Base-by-base conservation (phyloP, 2,329 filamentous ascomycete species). In the Curvularia sp. region DNA sequence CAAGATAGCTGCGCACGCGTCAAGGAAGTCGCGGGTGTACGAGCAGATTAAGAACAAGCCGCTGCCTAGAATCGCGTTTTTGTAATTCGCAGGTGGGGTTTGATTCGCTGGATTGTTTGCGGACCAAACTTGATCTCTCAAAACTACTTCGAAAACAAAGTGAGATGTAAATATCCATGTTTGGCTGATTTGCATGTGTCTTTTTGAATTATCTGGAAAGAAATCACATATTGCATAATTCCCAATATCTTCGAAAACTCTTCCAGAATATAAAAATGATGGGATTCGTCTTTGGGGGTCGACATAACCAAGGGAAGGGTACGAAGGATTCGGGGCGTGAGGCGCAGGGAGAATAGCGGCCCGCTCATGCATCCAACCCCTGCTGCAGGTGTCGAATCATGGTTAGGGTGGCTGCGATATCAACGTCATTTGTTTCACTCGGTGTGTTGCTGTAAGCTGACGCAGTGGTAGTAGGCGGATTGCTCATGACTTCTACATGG, bases 11-110 rank as follows among this genome's bases (percentile, higher is more conserved):
- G 61, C 35, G 33, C 10, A 4, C 4, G 47, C 13, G 12, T 20
- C 33, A 12, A 61, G 22, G 24, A 61, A 53, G 52, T 60, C 53
- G 18, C 55, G 52, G 57, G 57, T 55, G 41, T 67, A 58, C 38
- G 64, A 72, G 2, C 62, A 72, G 18, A 46, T 69, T 35, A 74
- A 70, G 55, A 73, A 74, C 35, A 73, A 73, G 38, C 71, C 70
- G 13, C 56, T 74, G 39, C 68, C 68, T 15, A 63, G 56, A 41
- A 73, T 74, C 53, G 69, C 66, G 33, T 43, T 53, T 26, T 31
- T 71, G 20, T 70, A 58, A 60, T 31, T 18, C 13, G 35, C 1
- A 4, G 35, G 7, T 15, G 30, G 9, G 30, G 9, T 15, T 35
- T 13, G 13, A 15, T 35, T 35, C 13, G 35, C 35, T 38, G 13